Evolutionary conservation across 2,329 filamentous ascomycete genomes (phyloP).

Genomic region (Xylariaceae sp.): DNA sequence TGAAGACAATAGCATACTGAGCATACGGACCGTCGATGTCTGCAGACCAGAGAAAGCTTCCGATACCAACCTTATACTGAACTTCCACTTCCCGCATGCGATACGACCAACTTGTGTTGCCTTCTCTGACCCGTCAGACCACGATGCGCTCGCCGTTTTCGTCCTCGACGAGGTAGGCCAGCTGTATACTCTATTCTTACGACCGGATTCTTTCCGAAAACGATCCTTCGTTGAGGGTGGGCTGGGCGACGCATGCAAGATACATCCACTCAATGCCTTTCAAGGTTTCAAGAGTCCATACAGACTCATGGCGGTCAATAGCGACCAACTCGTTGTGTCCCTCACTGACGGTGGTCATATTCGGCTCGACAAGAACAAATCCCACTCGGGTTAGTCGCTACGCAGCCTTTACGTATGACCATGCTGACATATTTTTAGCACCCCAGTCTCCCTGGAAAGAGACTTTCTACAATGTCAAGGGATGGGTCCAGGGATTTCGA

Average conservation of each 20-base stretch:
- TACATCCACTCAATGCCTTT: slow-evolving; percentile 74
- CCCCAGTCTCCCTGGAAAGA: slow-evolving; percentile 66
- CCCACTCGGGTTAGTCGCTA: slow-evolving; percentile 51
- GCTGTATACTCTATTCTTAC: slow-evolving; percentile 85
- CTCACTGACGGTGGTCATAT: slow-evolving; percentile 80
- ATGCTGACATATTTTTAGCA: slow-evolving; percentile 38
- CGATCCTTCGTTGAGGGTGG: slow-evolving; percentile 72
- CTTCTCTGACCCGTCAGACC: slow-evolving; percentile 78
- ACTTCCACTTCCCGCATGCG: slow-evolving; percentile 75
- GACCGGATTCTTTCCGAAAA: slow-evolving; percentile 80
- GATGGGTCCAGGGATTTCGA: slow-evolving; percentile 71
- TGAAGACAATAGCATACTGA: slow-evolving; percentile 78
- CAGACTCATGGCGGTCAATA: slow-evolving; percentile 75
- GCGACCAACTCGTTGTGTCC: slow-evolving; percentile 77
- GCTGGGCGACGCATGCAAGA: slow-evolving; percentile 77
- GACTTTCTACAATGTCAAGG: slow-evolving; percentile 73
- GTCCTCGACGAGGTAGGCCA: slow-evolving; percentile 73
- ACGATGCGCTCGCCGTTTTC: slow-evolving; percentile 61
- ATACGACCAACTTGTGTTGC: slow-evolving; percentile 81
- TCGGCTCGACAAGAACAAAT: slow-evolving; percentile 66
- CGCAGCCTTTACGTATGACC: not conserved
- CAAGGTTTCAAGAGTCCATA: slow-evolving; percentile 76
- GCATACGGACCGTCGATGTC: slow-evolving; percentile 83
- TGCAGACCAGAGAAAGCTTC: slow-evolving; percentile 68
- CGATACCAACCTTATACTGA: slow-evolving; percentile 77